Percentiles rank a stretch among this genome's conserved stretches.
Conservation (phyloP, 1,284 basidiomycete species). For the Gomphus bonarii region DNA sequence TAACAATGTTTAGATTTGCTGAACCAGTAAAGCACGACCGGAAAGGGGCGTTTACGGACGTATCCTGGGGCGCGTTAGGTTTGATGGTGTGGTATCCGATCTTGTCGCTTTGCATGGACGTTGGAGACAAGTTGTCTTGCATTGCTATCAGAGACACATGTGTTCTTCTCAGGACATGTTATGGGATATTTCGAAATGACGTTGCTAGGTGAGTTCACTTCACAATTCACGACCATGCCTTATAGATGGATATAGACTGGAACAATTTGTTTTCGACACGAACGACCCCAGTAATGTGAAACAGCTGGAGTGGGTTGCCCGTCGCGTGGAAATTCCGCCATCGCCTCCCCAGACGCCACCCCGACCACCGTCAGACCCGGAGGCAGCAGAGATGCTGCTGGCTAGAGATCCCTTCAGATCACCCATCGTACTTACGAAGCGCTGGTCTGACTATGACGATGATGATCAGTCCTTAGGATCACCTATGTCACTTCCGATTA, state of each 20-base stretch:
- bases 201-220: background rate
- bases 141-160: constrained; percentile 9
- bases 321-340: constrained; percentile 3
- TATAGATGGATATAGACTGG: background rate
- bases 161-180: background rate
- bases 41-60: background rate
- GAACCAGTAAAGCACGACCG: background rate
- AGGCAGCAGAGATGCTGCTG: background rate
- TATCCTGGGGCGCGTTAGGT: background rate
- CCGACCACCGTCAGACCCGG: background rate
- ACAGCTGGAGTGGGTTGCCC: constrained; percentile 9
- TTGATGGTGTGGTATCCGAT: constrained; percentile 10
- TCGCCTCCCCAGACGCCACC: constrained; percentile 10
- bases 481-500: constrained; percentile 6
- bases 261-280: constrained; percentile 8
- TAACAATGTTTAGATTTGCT: background rate
- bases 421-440: constrained; percentile 1
- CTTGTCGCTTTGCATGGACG: constrained; percentile 1
- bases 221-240: background rate
- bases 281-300: constrained; percentile 1
- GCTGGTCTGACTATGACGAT: constrained; percentile 10
- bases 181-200: constrained; percentile 6
- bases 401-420: constrained; percentile 4
- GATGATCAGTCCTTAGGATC: constrained; percentile 8
- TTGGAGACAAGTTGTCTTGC: constrained; percentile 6